Evolutionary conservation across 768 basidiomycete species (phyloP), one percentile per base, ranked within the genome.

Genomic region (Ephemerocybe angulata): DNA sequence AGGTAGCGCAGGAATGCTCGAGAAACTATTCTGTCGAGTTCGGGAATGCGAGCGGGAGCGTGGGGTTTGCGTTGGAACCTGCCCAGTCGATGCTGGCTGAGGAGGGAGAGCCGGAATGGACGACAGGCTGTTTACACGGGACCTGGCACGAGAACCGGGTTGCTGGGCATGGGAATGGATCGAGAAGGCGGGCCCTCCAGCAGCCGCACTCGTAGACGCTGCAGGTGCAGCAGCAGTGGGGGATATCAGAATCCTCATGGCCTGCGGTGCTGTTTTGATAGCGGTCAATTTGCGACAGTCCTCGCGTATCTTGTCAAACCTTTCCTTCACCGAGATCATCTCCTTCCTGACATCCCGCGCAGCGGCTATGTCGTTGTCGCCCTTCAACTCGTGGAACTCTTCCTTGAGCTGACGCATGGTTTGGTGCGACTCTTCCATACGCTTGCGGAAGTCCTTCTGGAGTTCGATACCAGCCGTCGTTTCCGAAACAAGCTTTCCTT

Each of bases 391-490:
- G 21, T 50, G 48, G 29, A 50, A 50, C 31, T 50, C 48, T 30
- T 50, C 48, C 48, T 50, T 50, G 25, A 56, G 41, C 27, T 56
- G 49, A 28, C 50, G 55, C 55, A 56, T 56, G 15, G 46, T 56
- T 41, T 56, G 50, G 30, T 56, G 55, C 8, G 25, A 35, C 17
- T 51, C 55, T 15, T 56, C 55, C 44, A 58, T 52, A 6, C 37
- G 46, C n/a, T 50, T 50, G 35, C 54, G 43, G 46, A 58, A 60
- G 12, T 58, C 54, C 19, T 53, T 42, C 19, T 53, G 47, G 5
- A 61, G 48, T 4, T 52, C 43, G n/a, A 48, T 55, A 1, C 57
- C 60, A 1, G 57, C 60, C 3, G 43, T 44, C 15, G 60, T 61
- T 27, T 58, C 52, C 1, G 42, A 8, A 12, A 61, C n/a, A 3